Evolutionary conservation across 495 filamentous ascomycete genomes (phyloP).

Genomic region (Trichoderma erinaceum): DNA sequence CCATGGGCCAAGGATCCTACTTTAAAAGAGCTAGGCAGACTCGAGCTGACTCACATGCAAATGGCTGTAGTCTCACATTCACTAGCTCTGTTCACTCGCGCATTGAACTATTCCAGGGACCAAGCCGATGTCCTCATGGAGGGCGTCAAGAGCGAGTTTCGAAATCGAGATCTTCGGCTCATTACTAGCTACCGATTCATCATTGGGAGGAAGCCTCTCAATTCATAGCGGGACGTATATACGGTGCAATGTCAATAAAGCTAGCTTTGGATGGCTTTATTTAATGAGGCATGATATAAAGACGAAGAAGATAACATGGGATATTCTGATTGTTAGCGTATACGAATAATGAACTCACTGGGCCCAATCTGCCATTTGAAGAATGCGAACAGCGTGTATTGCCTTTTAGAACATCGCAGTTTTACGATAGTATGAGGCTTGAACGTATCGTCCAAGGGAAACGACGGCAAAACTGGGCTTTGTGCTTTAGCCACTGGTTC

Average conservation of each 20-base stretch:
- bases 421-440: too few relatives aligned
- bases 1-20: slow-evolving; percentile 9
- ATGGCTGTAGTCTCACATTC: slow-evolving; percentile 17
- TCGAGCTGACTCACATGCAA: slow-evolving; percentile 7
- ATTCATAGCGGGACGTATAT: background rate
- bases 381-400: too few relatives aligned
- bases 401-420: too few relatives aligned
- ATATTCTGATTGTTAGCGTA: too few relatives aligned
- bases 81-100: slow-evolving; percentile 18
- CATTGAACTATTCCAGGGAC: slow-evolving; percentile 14
- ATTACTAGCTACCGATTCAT: slow-evolving; percentile 26
- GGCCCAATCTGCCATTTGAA: too few relatives aligned
- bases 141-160: slow-evolving; percentile 25
- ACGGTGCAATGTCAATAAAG: background rate
- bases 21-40: slow-evolving; percentile 10
- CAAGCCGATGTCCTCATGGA: slow-evolving; percentile 23
- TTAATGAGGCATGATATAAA: background rate
- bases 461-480: too few relatives aligned
- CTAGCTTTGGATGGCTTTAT: background rate
- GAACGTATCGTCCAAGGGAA: too few relatives aligned
- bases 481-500: too few relatives aligned
- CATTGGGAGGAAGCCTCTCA: slow-evolving; percentile 18
- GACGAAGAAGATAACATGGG: too few relatives aligned
- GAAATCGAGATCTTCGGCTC: slow-evolving; percentile 22
- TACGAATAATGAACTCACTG: too few relatives aligned